Conservation (phyloP, 768 basidiomycete genomes). For the Gymnopilus junonius region DNA sequence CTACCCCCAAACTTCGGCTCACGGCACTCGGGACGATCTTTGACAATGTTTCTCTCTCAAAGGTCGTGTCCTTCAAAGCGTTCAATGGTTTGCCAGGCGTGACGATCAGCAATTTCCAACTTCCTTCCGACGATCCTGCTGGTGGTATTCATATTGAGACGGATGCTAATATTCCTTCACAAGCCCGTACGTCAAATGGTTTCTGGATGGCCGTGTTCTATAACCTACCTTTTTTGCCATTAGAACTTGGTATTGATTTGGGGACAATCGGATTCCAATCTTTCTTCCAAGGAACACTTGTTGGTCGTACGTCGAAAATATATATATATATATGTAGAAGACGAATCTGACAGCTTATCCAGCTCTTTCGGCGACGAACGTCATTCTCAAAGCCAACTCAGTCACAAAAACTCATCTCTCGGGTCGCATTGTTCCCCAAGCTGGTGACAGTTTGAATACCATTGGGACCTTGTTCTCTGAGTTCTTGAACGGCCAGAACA, state of each 20-base stretch:
- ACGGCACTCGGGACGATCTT: slow-evolving; percentile 73
- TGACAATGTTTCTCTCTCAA: slow-evolving; percentile 63
- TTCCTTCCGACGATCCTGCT: slow-evolving; percentile 68
- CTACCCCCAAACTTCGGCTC: slow-evolving; percentile 64
- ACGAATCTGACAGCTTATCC: slow-evolving; percentile 7
- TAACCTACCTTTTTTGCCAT: slow-evolving; percentile 19
- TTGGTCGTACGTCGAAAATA: slow-evolving; percentile 59
- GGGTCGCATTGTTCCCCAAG: slow-evolving; percentile 70
- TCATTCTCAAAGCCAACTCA: slow-evolving; percentile 55
- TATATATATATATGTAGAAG: not conserved
- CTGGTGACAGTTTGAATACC: slow-evolving; percentile 51
- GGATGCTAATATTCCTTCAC: slow-evolving; percentile 66
- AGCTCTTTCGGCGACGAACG: slow-evolving; percentile 56
- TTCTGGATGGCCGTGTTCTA: not conserved
- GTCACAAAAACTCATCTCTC: slow-evolving; percentile 54
- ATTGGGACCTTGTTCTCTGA: slow-evolving; percentile 70
- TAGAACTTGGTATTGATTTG: slow-evolving; percentile 72
- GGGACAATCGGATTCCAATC: slow-evolving; percentile 67
- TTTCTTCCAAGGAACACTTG: slow-evolving; percentile 55
- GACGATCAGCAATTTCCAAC: slow-evolving; percentile 70
- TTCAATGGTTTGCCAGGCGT: slow-evolving; percentile 75
- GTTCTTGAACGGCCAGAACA: slow-evolving; percentile 66
- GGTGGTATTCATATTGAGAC: slow-evolving; percentile 76
- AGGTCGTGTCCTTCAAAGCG: slow-evolving; percentile 66
- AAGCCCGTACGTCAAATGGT: slow-evolving; percentile 54